Percentiles rank a stretch among this genome's conserved stretches.
These are phyloP conservation scores for Cryptosporidium andersoni DNA, from an alignment of 169 alveolate species.

Conservation along the genomic window DNA sequence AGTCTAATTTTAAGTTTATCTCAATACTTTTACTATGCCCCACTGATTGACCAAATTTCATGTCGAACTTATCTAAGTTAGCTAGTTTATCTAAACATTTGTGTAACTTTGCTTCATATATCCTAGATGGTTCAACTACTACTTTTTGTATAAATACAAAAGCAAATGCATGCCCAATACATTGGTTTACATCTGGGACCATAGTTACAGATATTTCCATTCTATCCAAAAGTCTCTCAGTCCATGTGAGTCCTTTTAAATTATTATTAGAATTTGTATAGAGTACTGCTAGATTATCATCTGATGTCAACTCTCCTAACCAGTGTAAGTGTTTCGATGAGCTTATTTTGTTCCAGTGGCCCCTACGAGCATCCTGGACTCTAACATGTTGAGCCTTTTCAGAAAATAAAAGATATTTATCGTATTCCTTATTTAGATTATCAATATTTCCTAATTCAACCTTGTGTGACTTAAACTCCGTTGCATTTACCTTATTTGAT, in stretches of 20 bases:
- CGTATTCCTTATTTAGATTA: not conserved
- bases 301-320: slow-evolving; percentile 33
- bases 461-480: too few species aligned
- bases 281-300: not conserved
- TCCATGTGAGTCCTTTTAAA: slow-evolving; percentile 32
- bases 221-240: slow-evolving; percentile 47
- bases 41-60: slow-evolving; percentile 40
- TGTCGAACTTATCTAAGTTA: slow-evolving; percentile 33
- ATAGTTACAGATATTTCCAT: slow-evolving; percentile 65
- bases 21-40: slow-evolving; percentile 20
- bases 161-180: slow-evolving; percentile 70
- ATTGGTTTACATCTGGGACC: slow-evolving; percentile 67
- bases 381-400: slow-evolving; percentile 68
- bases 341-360: slow-evolving; percentile 27
- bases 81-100: slow-evolving; percentile 23
- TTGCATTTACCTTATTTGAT: not conserved
- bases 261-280: not conserved
- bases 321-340: slow-evolving; percentile 58
- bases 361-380: slow-evolving; percentile 47
- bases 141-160: slow-evolving; percentile 60
- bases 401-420: slow-evolving; percentile 12
- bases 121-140: slow-evolving; percentile 30
- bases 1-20: not conserved
- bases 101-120: slow-evolving; percentile 37
- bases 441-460: not conserved